Conservation (phyloP, 2,329 filamentous ascomycete species). For the Fusarium pseudocircinatum region DNA sequence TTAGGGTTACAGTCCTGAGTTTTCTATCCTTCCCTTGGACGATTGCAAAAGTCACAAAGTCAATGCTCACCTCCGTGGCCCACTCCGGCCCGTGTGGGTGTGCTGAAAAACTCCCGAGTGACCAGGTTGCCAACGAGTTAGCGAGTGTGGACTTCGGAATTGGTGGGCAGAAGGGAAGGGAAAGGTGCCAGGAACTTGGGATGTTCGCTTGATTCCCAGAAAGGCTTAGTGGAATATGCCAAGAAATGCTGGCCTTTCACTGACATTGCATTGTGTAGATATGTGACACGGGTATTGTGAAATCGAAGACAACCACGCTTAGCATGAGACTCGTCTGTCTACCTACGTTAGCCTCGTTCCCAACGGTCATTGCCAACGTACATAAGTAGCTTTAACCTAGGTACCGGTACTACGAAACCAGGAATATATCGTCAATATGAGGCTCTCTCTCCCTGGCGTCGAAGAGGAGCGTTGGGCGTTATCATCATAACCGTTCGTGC, state of each 20-base stretch:
- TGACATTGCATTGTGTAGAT: slow-evolving; percentile 12
- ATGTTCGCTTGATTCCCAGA: slow-evolving; percentile 22
- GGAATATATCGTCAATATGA: background rate
- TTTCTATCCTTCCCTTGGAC: background rate
- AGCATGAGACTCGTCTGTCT: background rate
- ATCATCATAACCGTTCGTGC: background rate
- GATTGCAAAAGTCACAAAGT: slow-evolving; percentile 1
- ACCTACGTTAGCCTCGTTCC: background rate
- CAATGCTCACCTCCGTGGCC: slow-evolving; percentile 18
- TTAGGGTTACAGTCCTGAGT: too few species aligned
- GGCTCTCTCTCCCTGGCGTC: background rate
- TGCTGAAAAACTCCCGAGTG: slow-evolving; percentile 32
- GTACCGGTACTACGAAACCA: background rate
- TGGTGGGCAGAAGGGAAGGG: background rate
- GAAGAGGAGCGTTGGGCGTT: background rate
- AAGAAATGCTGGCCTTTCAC: slow-evolving; percentile 21
- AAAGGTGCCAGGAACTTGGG: slow-evolving; percentile 28
- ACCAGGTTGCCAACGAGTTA: slow-evolving; percentile 30
- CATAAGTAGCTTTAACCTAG: background rate
- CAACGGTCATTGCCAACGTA: background rate
- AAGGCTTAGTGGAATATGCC: slow-evolving; percentile 27
- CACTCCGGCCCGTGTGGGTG: slow-evolving; percentile 31
- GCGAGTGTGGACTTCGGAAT: slow-evolving; percentile 1
- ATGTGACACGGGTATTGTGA: slow-evolving; percentile 3
- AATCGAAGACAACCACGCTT: slow-evolving; percentile 9